These are phyloP conservation scores for Suillus tomentosus DNA, from an alignment of 768 basidiomycete genomes.

Conservation along the genomic window DNA sequence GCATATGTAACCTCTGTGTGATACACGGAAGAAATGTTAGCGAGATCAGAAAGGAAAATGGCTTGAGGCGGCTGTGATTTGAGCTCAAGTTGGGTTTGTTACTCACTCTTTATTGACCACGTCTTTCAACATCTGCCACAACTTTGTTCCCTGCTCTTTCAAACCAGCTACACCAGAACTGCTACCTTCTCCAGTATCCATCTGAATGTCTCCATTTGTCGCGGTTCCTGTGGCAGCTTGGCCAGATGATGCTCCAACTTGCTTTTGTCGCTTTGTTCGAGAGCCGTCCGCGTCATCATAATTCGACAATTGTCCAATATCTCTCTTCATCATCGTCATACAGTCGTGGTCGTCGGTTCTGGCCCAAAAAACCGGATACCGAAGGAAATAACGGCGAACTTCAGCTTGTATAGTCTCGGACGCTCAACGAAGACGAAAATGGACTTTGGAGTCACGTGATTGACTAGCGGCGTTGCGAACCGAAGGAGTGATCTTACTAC, in stretches of 20 bases:
- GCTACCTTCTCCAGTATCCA: conserved; percentile 24
- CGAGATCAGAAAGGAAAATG: conserved; percentile 45
- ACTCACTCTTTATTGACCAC: conserved; percentile 89
- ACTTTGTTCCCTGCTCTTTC: conserved; percentile 65
- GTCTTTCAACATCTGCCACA: conserved; percentile 81
- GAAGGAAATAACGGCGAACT: conserved; percentile 29
- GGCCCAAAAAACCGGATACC: conserved; percentile 14
- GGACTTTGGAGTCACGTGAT: conserved; percentile 31
- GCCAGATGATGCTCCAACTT: conserved; percentile 38
- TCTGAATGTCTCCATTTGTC: conserved; percentile 25
- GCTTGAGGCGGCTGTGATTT: conserved; percentile 32
- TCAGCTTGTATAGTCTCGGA: conserved; percentile 33
- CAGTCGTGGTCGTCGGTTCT: not conserved
- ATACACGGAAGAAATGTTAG: conserved; percentile 33
- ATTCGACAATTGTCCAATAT: conserved; percentile 42
- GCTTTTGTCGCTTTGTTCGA: conserved; percentile 54
- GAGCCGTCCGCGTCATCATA: conserved; percentile 46
- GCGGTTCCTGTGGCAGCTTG: conserved; percentile 42
- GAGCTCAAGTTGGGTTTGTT: conserved; percentile 41
- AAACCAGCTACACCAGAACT: conserved; percentile 37
- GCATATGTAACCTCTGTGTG: conserved; percentile 60
- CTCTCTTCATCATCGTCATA: conserved; percentile 52
- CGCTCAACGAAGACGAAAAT: conserved; percentile 26
- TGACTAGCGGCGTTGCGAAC: conserved; percentile 3
- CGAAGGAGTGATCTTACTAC: not conserved